phyloP scores from a whole-genome alignment of 1,139 yeast genomes.

The Taphrina communis region DNA sequence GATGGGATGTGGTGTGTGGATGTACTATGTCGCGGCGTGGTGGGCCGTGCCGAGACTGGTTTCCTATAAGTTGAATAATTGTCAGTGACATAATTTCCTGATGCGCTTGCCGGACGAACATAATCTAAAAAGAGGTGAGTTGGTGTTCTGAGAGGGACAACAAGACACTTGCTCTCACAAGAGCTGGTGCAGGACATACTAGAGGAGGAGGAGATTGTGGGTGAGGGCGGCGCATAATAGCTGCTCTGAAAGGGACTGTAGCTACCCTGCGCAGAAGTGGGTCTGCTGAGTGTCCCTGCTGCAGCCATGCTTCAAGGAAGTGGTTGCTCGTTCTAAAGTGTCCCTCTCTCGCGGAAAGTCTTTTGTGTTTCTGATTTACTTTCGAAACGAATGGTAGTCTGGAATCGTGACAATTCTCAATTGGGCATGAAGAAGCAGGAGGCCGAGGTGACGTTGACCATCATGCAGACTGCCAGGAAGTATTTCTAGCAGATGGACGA shows the following conservation, averaged over 20 bases:
- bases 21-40: slow-evolving; percentile 22
- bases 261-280: slow-evolving; percentile 31
- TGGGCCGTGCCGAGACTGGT: slow-evolving; percentile 26
- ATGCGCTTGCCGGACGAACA: slow-evolving; percentile 36
- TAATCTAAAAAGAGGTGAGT: slow-evolving; percentile 8
- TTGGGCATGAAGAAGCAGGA: neutral
- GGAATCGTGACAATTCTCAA: neutral
- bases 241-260: slow-evolving; percentile 23
- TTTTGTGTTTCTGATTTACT: too few relatives aligned
- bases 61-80: slow-evolving; percentile 15
- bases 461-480: neutral
- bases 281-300: slow-evolving; percentile 29
- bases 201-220: slow-evolving; percentile 24
- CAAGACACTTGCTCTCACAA: neutral
- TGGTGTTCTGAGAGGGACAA: neutral
- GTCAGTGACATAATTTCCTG: slow-evolving; percentile 16
- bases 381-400: too few relatives aligned
- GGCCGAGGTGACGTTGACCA: neutral
- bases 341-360: too few relatives aligned
- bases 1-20: slow-evolving; percentile 26
- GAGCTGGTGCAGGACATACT: neutral
- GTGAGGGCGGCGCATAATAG: slow-evolving; percentile 23
- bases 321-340: too few relatives aligned
- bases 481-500: neutral
- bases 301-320: slow-evolving; percentile 31